A percentile compares a stretch with the other conserved stretches of the same genome.
Evolutionary conservation across 768 basidiomycete genomes (phyloP).

Genomic region (Pleurotus sapidus): DNA sequence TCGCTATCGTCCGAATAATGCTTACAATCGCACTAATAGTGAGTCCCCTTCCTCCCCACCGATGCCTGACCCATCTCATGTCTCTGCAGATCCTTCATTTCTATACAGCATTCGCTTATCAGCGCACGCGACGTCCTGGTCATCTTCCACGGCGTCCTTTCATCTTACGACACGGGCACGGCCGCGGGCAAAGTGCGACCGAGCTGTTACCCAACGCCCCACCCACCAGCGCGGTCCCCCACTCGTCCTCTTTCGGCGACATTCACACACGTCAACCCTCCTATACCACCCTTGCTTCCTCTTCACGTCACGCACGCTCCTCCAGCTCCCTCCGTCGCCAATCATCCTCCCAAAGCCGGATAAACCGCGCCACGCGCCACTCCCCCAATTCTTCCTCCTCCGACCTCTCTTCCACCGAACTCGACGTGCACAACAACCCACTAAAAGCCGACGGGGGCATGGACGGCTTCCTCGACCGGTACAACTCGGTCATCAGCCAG

Average conservation of each 20-base stretch:
- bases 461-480: constrained; percentile 45
- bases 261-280: background rate
- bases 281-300: constrained; percentile 5
- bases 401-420: background rate
- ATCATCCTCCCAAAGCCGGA: background rate
- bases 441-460: constrained; percentile 30
- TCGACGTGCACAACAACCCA: constrained; percentile 6
- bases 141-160: background rate
- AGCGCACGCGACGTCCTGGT: background rate
- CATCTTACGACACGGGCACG: background rate
- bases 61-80: background rate
- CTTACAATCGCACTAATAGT: constrained; percentile 54
- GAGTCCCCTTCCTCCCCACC: constrained; percentile 26
- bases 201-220: background rate
- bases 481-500: constrained; percentile 47
- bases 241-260: constrained; percentile 2
- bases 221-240: background rate
- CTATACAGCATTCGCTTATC: constrained; percentile 20
- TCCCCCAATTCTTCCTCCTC: background rate
- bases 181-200: constrained; percentile 2
- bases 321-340: constrained; percentile 1
- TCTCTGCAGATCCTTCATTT: constrained; percentile 17
- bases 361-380: background rate
- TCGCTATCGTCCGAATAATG: constrained; percentile 49
- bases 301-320: background rate